phyloP scores from a whole-genome alignment of 192 early-diverging fungal species.

The Gaertneriomyces semiglobifer region DNA sequence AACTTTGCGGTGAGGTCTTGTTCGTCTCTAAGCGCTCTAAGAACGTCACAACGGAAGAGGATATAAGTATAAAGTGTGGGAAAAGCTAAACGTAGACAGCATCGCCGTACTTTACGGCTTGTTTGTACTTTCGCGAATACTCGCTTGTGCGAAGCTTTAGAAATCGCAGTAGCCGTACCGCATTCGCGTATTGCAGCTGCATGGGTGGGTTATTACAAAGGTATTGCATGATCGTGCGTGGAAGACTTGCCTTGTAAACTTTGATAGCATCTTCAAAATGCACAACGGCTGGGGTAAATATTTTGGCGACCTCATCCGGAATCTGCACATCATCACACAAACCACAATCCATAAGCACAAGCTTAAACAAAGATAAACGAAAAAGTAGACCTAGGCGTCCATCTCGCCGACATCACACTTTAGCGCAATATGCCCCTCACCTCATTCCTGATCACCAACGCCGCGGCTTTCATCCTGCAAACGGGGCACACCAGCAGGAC shows the following conservation, averaged over 20 bases:
- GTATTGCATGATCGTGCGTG: background rate
- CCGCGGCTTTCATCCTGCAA: conserved; percentile 7
- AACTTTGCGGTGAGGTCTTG: too few species aligned
- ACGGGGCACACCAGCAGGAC: conserved; percentile 12
- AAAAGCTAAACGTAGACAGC: too few species aligned
- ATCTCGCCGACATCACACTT: background rate
- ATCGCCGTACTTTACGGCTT: conserved; percentile 14
- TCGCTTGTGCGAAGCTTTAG: conserved; percentile 21
- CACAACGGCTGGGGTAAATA: conserved; percentile 21
- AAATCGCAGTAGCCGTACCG: conserved; percentile 17
- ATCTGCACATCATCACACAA: conserved; percentile 6
- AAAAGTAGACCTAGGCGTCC: background rate
- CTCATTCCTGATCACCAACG: conserved; percentile 15
- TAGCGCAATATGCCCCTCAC: background rate
- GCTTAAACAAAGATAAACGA: background rate
- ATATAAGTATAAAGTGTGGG: too few species aligned
- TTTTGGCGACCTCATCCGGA: conserved; percentile 28
- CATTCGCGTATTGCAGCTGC: conserved; percentile 29
- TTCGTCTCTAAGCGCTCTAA: too few species aligned
- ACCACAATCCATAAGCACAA: background rate
- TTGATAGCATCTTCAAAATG: conserved; percentile 27
- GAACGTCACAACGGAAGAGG: too few species aligned
- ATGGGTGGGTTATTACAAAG: background rate
- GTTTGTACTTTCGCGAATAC: conserved; percentile 18
- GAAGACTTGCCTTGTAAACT: conserved; percentile 22